Evolutionary conservation across 768 basidiomycete species (phyloP), one percentile per base, ranked within the genome.

Genomic region (Trichaptum fuscoviolaceum): DNA sequence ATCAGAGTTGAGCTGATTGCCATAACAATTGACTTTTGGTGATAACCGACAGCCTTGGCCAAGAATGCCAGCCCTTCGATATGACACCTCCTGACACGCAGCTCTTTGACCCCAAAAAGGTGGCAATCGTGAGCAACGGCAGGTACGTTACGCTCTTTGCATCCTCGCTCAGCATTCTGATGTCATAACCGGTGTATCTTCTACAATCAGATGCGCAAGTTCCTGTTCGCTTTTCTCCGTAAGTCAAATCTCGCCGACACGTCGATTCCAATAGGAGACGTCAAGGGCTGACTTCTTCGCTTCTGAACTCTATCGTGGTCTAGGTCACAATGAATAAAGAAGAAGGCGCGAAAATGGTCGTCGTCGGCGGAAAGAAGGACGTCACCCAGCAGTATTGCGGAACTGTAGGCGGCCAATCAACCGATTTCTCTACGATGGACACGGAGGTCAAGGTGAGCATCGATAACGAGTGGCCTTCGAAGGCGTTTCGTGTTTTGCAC

Each of bases 331-430:
- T 88, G 85, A 73, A 81, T 0, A 87, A 87, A 72, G 75, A 80
- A 57, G 84, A 87, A 67, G 84, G 85, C 35, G 82, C 80, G 26
- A 84, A 77, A 70, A 85, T 83, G 7, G 82, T 84, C n/a, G 85
- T 87, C 2, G 69, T 85, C n/a, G 85, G 85, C 26, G 87, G 86
- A 36, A 81, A 80, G 70, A 71, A 77, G 12, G 78, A 74, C 62
- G 74, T 80, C 9, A 73, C 72, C 52, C 86, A 87, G 69, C 80
- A 87, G 70, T 87, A 86, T 71, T 86, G 84, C 68, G 87, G 87
- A 23, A 83, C 81, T 42, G 86, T 87, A 34, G 86, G 85, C n/a
- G 86, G 86, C 0, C 84, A 88, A 74, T 85, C 84, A 4, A 82
- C 83, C 1, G 81, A 83, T 69, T 87, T 83, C 72, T 79, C 82